Base-by-base conservation (phyloP, 2,329 filamentous ascomycete genomes). In the Claviceps digitariae region DNA sequence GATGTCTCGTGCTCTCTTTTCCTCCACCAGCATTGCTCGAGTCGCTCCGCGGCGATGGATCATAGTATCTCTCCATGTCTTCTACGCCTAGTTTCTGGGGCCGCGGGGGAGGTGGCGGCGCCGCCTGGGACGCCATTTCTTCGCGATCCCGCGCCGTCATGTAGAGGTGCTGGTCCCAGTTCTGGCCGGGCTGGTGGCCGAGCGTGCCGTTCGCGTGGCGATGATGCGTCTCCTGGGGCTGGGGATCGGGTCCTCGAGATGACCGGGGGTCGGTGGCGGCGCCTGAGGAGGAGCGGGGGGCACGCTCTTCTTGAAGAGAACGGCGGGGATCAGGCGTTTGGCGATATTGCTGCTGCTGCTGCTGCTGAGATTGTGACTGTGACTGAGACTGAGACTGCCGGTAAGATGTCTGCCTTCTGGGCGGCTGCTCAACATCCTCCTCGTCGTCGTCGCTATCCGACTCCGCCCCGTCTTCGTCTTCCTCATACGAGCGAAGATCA, bases 401-500 rank as follows among this genome's bases (percentile, higher is more conserved):
- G 12, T 36, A 34, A 4, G 54, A 55, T 9, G 41, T 15, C 17
- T 48, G 48, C 9, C 53, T 41, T 27, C 25, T 20, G 1, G 51
- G 6, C n/a, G 57, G 57, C 3, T 59, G 17, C 3, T 52, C 62
- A 6, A 69, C 68, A 1, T 67, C 65, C 13, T 69, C 66, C 0
- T 67, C 66, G 41, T 66, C 68, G 1, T 67, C 64, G 13, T 69
- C 67, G 3, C 62, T 64, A 1, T 54, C 58, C 1, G 54, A 57
- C 1, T 66, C 66, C 0, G 67, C 66, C 0, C 67, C 64, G 1
- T 61, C 58, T 15, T 71, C 69, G 40, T 71, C 68, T 0, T 71
- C 68, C 0, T 68, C 66, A 40, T 66, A 68, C 0, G 63, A 65
- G 6, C 74, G 66, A 20, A 77, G 58, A 55, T 77, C 74, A 57